Percentiles rank a stretch among this genome's conserved stretches.
Evolutionary conservation across 176 grass and related monocot genomes (phyloP).

Genomic region (Phoenix roebelenii): DNA sequence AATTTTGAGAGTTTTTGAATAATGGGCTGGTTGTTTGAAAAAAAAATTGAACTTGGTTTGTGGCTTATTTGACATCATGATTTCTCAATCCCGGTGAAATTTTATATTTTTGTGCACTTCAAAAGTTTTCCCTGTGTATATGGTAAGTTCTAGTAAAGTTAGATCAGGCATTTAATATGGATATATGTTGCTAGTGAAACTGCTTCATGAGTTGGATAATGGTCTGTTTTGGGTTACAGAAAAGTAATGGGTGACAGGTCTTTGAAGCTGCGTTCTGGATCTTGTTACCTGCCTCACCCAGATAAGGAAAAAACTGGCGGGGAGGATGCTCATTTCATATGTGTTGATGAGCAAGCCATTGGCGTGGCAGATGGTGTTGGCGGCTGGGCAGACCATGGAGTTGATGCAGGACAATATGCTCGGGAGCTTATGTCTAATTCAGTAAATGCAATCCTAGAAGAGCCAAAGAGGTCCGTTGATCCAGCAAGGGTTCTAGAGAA

Average conservation of each 20-base stretch:
- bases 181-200: background rate
- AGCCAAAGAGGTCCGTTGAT: slow-evolving; percentile 63
- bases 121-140: too few species aligned
- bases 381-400: slow-evolving; percentile 80
- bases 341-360: slow-evolving; percentile 55
- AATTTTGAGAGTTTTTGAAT: too few species aligned
- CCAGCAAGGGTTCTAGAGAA: slow-evolving; percentile 85
- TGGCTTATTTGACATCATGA: too few species aligned
- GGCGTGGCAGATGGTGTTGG: slow-evolving; percentile 96
- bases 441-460: slow-evolving; percentile 59
- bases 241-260: slow-evolving; percentile 29
- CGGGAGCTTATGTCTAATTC: slow-evolving; percentile 86
- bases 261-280: slow-evolving; percentile 72
- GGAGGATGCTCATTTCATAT: slow-evolving; percentile 96
- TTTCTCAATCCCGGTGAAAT: too few species aligned
- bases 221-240: slow-evolving; percentile 15
- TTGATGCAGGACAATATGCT: slow-evolving; percentile 84
- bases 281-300: slow-evolving; percentile 90
- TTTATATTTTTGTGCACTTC: too few species aligned
- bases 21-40: too few species aligned
- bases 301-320: slow-evolving; percentile 91
- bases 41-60: too few species aligned
- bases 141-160: too few species aligned
- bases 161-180: too few species aligned
- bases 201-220: background rate